A percentile compares a stretch with the other conserved stretches of the same genome.
Conservation (phyloP, 176 grass and related monocot species). For the Zoysia pacifica region DNA sequence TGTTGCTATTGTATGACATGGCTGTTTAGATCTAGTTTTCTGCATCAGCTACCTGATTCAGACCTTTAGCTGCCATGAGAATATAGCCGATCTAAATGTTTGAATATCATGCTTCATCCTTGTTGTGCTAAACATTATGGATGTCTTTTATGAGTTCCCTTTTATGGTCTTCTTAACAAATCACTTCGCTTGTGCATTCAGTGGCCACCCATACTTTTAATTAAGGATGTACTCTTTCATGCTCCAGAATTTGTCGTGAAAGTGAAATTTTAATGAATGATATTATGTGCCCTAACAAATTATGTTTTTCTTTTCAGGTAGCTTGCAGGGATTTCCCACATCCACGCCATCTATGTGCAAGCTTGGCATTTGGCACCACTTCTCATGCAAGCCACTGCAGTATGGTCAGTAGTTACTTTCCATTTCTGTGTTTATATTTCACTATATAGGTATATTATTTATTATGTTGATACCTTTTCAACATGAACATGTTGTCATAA, state of each 20-base stretch:
- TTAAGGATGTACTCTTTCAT: not conserved
- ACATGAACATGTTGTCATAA: slow-evolving; percentile 18
- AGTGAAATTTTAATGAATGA: too few relatives aligned
- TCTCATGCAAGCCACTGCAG: slow-evolving; percentile 66
- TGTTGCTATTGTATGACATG: not conserved
- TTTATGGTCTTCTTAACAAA: not conserved
- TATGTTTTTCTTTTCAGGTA: slow-evolving; percentile 54
- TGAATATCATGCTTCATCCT: too few relatives aligned
- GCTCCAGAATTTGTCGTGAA: too few relatives aligned
- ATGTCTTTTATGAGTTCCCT: slow-evolving; percentile 22
- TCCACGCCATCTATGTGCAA: slow-evolving; percentile 79
- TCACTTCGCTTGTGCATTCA: slow-evolving; percentile 19
- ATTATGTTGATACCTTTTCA: too few relatives aligned
- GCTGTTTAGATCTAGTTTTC: not conserved
- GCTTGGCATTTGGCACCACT: slow-evolving; percentile 60
- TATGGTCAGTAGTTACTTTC: slow-evolving; percentile 59
- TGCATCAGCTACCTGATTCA: not conserved
- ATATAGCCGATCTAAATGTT: slow-evolving; percentile 13
- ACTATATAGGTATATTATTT: too few relatives aligned
- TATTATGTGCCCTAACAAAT: slow-evolving; percentile 21
- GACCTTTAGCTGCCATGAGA: slow-evolving; percentile 11
- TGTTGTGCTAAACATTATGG: slow-evolving; percentile 9
- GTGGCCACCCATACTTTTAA: slow-evolving; percentile 15
- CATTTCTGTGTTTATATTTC: too few relatives aligned
- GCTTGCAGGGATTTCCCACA: slow-evolving; percentile 96